Base-by-base conservation (phyloP, 768 basidiomycete genomes). In the Phylloporus rhodoxanthus region DNA sequence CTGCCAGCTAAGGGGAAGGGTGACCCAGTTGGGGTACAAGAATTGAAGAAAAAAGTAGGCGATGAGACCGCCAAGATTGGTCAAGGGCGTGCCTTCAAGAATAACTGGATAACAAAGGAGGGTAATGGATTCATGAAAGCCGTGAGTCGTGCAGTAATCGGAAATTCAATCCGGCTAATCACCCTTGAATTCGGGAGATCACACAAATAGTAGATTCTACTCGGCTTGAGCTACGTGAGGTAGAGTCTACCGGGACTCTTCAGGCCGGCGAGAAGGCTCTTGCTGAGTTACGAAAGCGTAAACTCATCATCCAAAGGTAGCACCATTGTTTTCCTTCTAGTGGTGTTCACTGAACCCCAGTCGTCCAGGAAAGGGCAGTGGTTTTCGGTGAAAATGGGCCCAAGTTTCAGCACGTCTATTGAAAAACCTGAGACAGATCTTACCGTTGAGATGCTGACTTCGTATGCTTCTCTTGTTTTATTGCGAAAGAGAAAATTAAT, bases 391-490 rank as follows among this genome's bases (percentile, higher is more conserved):
- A 70, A 74, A 26, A 95, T 94, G 67, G 96, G 96, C 2, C 53
- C 80, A 5, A 77, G 81, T 39, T 99, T 97, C 75, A 87, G 87
- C 65, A 93, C 90, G 2, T 91, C 90, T 15, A 87, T 86, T 5
- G 82, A 85, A 38, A 97, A 96, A 71, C 88, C 84, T 6, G 94
- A 98, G 69, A 97, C 96, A 11, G 96, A 98, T 72, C 72, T 99
- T 48, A 98, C 96, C 0, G 88, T 80, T 6, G 96, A 99, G 50
- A 95, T 98, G 88, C 72, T 99, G 20, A 76, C 82, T 46, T 90
- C 89, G 95, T 97, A 61, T 38, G 88, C 20, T 28, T 33, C 0
- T 34, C 32, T 32, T 38, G 4, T 8, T 30, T 30, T 36, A 1
- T 8, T 38, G 47, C 39, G 17, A 4, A 21, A 40, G 33, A 26